Conservation (phyloP, 2,329 filamentous ascomycete species). For the Penicillium brevicompactum region DNA sequence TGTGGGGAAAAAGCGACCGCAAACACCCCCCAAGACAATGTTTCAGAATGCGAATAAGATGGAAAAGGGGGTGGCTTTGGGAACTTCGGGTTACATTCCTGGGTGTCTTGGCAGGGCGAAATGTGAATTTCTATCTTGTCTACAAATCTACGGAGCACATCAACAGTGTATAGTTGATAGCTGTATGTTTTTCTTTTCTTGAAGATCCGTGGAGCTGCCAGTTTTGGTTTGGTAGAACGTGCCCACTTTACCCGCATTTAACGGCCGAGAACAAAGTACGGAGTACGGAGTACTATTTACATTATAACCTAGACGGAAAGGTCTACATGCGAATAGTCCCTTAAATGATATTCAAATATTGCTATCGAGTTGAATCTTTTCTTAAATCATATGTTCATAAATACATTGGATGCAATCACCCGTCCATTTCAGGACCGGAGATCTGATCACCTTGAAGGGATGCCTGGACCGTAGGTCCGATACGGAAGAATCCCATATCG, state of each 20-base stretch:
- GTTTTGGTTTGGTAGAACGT: background rate
- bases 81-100: constrained; percentile 7
- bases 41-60: background rate
- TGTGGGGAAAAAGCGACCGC: background rate
- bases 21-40: background rate
- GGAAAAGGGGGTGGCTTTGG: constrained; percentile 11
- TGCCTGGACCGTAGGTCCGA: constrained; percentile 22
- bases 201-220: background rate
- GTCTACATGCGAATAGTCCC: no score
- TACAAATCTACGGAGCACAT: background rate
- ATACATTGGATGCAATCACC: constrained; percentile 2
- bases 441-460: constrained; percentile 17
- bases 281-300: background rate
- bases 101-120: background rate
- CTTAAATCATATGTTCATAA: constrained; percentile 6
- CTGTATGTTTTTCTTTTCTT: background rate
- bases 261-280: background rate
- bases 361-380: background rate
- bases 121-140: no score
- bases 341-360: background rate
- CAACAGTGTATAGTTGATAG: background rate
- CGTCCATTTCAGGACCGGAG: background rate
- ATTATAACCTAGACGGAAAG: no score
- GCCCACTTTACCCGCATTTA: background rate
- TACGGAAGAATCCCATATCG: constrained; percentile 34